Conservation (phyloP, 768 basidiomycete genomes). For the Termitomyces sp. region DNA sequence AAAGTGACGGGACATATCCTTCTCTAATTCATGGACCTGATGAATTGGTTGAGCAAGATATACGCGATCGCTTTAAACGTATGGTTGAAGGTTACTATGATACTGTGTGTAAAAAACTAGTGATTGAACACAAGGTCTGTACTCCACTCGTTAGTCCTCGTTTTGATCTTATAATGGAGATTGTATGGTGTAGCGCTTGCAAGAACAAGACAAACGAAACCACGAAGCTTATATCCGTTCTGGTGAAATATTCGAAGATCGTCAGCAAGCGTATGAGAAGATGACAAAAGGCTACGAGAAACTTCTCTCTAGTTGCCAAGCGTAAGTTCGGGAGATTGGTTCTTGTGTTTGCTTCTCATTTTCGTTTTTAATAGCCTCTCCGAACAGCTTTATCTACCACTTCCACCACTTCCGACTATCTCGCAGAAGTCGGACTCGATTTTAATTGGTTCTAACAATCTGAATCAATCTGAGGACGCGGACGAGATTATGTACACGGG, state of each 20-base stretch:
- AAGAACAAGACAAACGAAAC: conserved; percentile 95
- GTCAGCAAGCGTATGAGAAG: conserved; percentile 98
- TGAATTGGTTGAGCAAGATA: conserved; percentile 80
- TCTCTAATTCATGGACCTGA: conserved; percentile 45
- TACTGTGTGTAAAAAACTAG: conserved; percentile 82
- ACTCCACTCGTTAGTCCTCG: neutral
- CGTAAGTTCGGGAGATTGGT: conserved; percentile 38
- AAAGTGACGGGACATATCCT: conserved; percentile 32
- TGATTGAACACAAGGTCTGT: conserved; percentile 84
- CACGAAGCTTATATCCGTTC: conserved; percentile 99
- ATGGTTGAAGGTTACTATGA: conserved; percentile 96
- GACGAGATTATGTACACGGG: conserved; percentile 54
- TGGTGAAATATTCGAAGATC: conserved; percentile 98
- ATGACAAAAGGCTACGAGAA: conserved; percentile 97
- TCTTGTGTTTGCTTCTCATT: neutral
- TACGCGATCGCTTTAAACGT: conserved; percentile 82
- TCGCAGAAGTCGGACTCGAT: conserved; percentile 82
- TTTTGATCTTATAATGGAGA: neutral
- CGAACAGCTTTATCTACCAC: conserved; percentile 78
- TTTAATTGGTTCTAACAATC: conserved; percentile 52
- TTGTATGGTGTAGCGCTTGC: conserved; percentile 58
- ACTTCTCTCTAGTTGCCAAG: conserved; percentile 80
- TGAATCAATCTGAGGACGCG: conserved; percentile 34
- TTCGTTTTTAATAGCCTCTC: conserved; percentile 54
- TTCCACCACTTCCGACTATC: conserved; percentile 79